Percentiles rank a stretch among this genome's conserved stretches.
Evolutionary conservation across 2,329 filamentous ascomycete genomes (phyloP).

Genomic region (Lachnellula arida): DNA sequence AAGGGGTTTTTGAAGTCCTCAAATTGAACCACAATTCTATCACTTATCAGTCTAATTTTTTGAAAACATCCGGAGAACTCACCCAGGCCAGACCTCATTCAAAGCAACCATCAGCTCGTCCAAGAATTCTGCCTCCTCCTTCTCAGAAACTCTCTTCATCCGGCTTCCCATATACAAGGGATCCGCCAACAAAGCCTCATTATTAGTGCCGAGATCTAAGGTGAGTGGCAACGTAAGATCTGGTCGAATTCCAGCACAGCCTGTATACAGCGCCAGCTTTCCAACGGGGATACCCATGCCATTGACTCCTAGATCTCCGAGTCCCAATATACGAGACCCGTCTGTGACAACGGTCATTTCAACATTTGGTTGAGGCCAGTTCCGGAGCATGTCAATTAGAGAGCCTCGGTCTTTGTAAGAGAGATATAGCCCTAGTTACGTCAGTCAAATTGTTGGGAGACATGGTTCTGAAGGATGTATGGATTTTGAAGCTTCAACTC

Average conservation of each 20-base stretch:
- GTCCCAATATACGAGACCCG: conserved; percentile 65
- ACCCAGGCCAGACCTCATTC: conserved; percentile 66
- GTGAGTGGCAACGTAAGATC: conserved; percentile 75
- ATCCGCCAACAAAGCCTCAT: conserved; percentile 66
- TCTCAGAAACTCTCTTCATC: conserved; percentile 60
- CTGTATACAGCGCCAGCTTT: conserved; percentile 74
- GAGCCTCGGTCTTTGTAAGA: conserved; percentile 65
- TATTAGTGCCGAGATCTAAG: conserved; percentile 81
- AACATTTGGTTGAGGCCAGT: conserved; percentile 65
- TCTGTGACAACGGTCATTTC: conserved; percentile 50
- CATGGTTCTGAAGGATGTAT: too few relatives aligned
- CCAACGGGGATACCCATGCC: conserved; percentile 80
- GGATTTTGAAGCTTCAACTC: background rate
- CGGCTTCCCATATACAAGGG: conserved; percentile 73
- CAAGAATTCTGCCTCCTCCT: conserved; percentile 71
- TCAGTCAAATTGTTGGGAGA: background rate
- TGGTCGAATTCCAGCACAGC: conserved; percentile 83
- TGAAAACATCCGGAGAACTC: conserved; percentile 82
- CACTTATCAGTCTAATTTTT: conserved; percentile 61
- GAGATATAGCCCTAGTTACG: conserved; percentile 54
- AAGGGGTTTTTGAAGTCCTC: conserved; percentile 65
- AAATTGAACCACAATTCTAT: conserved; percentile 52
- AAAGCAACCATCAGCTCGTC: conserved; percentile 67
- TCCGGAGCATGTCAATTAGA: conserved; percentile 59
- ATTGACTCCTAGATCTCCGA: conserved; percentile 82